A percentile compares a stretch with the other conserved stretches of the same genome.
Evolutionary conservation across 352 stramenopile genomes (phyloP).

Genomic region (Plasmopara viticola): DNA sequence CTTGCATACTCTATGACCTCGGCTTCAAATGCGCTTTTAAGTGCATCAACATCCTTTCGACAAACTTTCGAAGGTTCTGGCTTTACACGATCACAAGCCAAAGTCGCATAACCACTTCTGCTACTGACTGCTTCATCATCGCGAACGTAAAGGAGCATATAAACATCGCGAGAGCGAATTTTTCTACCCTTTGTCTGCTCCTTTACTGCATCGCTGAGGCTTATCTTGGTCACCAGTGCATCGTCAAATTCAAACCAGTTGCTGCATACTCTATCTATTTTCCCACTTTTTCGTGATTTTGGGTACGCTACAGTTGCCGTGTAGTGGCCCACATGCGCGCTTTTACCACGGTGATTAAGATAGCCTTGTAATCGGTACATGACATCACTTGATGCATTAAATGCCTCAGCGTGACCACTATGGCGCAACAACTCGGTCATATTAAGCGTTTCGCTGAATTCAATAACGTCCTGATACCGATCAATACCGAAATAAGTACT

Average conservation of each 20-base stretch:
- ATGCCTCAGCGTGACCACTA: constrained; percentile 35
- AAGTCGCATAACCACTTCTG: no score
- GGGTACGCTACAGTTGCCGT: constrained; percentile 72
- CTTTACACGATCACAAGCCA: no score
- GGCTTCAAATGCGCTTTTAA: constrained; percentile 45
- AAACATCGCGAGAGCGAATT: constrained; percentile 72
- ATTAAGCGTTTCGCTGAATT: constrained; percentile 71
- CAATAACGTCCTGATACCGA: constrained; percentile 66
- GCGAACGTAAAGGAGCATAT: constrained; percentile 81
- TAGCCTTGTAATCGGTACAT: constrained; percentile 73
- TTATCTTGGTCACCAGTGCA: constrained; percentile 52
- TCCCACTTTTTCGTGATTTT: constrained; percentile 11
- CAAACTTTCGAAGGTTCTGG: constrained; percentile 28
- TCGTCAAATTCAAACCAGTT: constrained; percentile 86
- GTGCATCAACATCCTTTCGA: constrained; percentile 39
- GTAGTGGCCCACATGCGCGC: constrained; percentile 79
- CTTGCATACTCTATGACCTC: constrained; percentile 41
- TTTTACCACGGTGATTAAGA: constrained; percentile 79
- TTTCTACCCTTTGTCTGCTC: constrained; percentile 40
- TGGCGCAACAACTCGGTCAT: constrained; percentile 57
- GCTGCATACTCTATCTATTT: constrained; percentile 5
- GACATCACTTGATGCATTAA: constrained; percentile 31
- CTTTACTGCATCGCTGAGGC: constrained; percentile 27
- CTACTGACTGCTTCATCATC: constrained; percentile 20
- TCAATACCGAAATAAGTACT: constrained; percentile 1